A percentile compares a stretch with the other conserved stretches of the same genome.
Conservation (phyloP, 2,329 filamentous ascomycete species). For the Periconia digitata region DNA sequence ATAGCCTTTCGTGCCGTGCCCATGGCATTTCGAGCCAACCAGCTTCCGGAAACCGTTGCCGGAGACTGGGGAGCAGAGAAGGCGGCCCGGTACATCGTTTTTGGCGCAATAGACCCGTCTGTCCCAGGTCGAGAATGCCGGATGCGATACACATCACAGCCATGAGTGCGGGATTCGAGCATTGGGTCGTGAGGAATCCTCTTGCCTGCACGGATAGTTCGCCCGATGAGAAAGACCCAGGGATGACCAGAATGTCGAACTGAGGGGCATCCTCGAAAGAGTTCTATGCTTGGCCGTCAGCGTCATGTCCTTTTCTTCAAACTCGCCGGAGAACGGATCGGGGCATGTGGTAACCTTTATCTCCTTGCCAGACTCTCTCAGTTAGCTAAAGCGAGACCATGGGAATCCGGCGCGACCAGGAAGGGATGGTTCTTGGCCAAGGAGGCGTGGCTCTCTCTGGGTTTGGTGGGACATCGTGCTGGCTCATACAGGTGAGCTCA, state of each 20-base stretch:
- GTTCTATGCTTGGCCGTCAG: constrained; percentile 31
- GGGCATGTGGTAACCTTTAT: constrained; percentile 39
- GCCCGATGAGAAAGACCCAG: constrained; percentile 29
- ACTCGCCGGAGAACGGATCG: constrained; percentile 8
- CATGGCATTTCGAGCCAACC: constrained; percentile 32
- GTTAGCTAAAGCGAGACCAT: constrained; percentile 31
- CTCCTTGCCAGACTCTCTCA: constrained; percentile 40
- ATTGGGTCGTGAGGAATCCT: constrained; percentile 30
- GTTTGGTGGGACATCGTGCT: constrained; percentile 19
- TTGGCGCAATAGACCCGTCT: constrained; percentile 29
- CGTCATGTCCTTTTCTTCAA: not conserved
- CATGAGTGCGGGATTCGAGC: constrained; percentile 21
- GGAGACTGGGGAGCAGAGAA: constrained; percentile 26
- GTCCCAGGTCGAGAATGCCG: constrained; percentile 30
- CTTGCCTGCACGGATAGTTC: constrained; percentile 24
- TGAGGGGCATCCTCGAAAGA: constrained; percentile 38
- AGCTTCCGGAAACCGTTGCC: constrained; percentile 30
- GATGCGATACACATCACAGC: constrained; percentile 37
- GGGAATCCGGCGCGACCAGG: constrained; percentile 37
- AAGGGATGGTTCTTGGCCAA: constrained; percentile 32
- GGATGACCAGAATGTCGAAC: constrained; percentile 39
- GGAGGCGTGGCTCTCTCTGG: constrained; percentile 26
- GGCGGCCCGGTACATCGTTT: constrained; percentile 30
- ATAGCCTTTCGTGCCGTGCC: constrained; percentile 34
- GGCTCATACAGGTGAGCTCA: constrained; percentile 33